A percentile compares a stretch with the other conserved stretches of the same genome.
phyloP scores from a whole-genome alignment of 306 rosid genomes.

The Vachellia pachyceras region DNA sequence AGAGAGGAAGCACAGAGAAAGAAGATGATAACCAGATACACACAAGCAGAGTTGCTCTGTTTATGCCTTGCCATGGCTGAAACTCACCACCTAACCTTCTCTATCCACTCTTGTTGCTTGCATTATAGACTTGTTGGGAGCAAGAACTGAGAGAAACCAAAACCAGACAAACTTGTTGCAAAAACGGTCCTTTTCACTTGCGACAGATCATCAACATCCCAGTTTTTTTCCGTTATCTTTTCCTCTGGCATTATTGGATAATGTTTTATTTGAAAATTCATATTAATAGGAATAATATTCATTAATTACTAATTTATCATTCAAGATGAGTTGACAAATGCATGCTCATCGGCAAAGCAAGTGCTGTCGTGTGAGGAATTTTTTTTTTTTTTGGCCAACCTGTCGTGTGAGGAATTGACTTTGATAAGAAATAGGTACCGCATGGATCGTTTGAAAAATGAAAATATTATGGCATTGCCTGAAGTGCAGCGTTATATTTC shows the following conservation, averaged over 20 bases:
- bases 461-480: too few relatives aligned
- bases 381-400: too few relatives aligned
- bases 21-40: constrained; percentile 35
- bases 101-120: background rate
- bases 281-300: background rate
- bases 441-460: too few relatives aligned
- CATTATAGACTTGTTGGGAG: background rate
- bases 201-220: background rate
- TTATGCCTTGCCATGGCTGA: constrained; percentile 54
- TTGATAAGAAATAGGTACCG: too few relatives aligned
- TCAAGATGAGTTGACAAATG: background rate
- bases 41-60: constrained; percentile 30
- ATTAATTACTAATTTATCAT: background rate
- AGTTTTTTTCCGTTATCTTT: background rate
- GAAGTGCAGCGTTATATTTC: too few relatives aligned
- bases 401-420: too few relatives aligned
- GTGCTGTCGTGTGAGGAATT: background rate
- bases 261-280: background rate
- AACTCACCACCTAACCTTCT: background rate
- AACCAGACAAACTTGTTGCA: background rate
- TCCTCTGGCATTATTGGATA: background rate
- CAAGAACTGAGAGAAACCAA: background rate
- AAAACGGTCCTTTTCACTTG: background rate
- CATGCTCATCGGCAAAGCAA: background rate
- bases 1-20: constrained; percentile 40